Evolutionary conservation across 257 asterid species (phyloP).

Genomic region (Solanum arcanum): DNA sequence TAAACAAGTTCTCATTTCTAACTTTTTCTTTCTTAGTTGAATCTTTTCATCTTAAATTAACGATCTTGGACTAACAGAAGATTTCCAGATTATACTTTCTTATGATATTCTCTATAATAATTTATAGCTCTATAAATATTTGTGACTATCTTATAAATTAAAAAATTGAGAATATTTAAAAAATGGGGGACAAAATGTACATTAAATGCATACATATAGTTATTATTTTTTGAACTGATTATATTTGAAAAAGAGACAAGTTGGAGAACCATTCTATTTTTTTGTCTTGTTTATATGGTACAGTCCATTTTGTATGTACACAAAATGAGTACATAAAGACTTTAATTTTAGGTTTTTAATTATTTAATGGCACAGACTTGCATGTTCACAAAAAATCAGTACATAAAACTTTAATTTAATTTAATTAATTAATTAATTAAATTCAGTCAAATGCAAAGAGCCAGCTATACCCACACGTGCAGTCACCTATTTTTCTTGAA

Average conservation of each 20-base stretch:
- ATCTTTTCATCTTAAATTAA: too few relatives aligned
- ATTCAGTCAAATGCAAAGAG: neutral
- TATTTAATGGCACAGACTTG: slow-evolving; percentile 9
- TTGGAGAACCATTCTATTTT: neutral
- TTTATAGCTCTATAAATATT: too few relatives aligned
- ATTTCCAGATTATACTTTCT: too few relatives aligned
- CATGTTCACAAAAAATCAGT: neutral
- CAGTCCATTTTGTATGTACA: neutral
- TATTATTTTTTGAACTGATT: neutral
- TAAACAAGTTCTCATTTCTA: too few relatives aligned
- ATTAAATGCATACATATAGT: neutral
- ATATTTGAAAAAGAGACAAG: neutral
- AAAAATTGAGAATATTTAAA: too few relatives aligned
- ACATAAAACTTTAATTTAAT: neutral
- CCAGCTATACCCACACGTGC: neutral
- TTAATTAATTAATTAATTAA: too few relatives aligned
- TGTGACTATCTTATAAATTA: too few relatives aligned
- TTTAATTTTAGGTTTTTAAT: neutral
- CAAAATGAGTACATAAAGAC: neutral
- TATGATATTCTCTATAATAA: too few relatives aligned
- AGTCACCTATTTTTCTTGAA: neutral
- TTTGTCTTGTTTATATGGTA: neutral
- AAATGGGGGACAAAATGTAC: neutral
- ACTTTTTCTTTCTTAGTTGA: too few relatives aligned
- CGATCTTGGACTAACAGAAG: too few relatives aligned